Evolutionary conservation across 176 grass and related monocot genomes (phyloP), one percentile per base, ranked within the genome.

Genomic region (Elaeis guineensis): DNA sequence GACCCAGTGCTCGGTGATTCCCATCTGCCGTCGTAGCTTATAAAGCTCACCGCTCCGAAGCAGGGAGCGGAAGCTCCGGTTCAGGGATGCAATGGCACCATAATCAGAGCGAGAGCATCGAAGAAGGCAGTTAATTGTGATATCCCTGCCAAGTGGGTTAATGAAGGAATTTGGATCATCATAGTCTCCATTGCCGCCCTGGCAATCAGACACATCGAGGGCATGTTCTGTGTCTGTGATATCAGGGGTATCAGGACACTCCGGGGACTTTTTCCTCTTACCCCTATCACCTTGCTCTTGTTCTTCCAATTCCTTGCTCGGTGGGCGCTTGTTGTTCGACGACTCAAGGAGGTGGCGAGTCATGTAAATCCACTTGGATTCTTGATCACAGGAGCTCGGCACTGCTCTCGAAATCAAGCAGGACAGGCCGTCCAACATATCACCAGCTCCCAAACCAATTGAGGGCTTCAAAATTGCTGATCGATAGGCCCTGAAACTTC

Each of bases 1-100:
- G 49, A 66, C 64, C 64, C 64, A 66, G 50, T 66, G 64, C 64
- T 66, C 64, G 5, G 25, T 50, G 20, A 66, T 66, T n/a, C 24
- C 17, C 50, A 66, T 29, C 64, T 54, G 52, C 50, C 64, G 21
- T 1, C 64, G 64, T 16, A 66, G 50, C 64, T 28, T 16, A 24
- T 66, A 66, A 17, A 66, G 64, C 5, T 54, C 64, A 6, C 64
- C 64, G 19, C 64, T 66, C 0, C 51, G 64, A 14, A 66, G 54
- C 64, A 66, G n/a, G 2, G 64, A 66, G 3, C 15, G 64, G 17
- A 66, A 66, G 24, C 52, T 53, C 20, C 21, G 50, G 64, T 29
- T 54, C 17, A 66, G 24, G 4, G 50, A 54, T 54, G 64, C 64
- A 8, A 66, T 17, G 4, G 17, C 50, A 19, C 64, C 64, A 4